Percentiles rank a stretch among this genome's conserved stretches.
Evolutionary conservation across 1,139 yeast genomes (phyloP).

Genomic region (Candida freyschussii): DNA sequence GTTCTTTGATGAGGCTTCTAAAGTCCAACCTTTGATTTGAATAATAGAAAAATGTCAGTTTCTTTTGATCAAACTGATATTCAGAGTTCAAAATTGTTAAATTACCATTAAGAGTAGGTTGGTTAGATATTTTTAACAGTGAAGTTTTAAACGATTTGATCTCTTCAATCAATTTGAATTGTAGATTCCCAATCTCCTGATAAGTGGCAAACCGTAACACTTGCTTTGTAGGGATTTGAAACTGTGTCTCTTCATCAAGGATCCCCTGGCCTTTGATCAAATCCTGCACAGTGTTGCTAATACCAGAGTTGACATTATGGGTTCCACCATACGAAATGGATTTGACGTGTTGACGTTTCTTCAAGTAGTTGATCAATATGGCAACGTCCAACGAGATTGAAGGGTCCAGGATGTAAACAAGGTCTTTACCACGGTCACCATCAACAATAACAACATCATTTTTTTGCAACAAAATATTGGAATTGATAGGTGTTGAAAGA

Average conservation of each 20-base stretch:
- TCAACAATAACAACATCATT: conserved; percentile 91
- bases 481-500: conserved; percentile 55
- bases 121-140: conserved; percentile 23
- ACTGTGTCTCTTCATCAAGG: conserved; percentile 37
- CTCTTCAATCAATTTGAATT: conserved; percentile 36
- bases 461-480: conserved; percentile 49
- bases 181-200: conserved; percentile 32
- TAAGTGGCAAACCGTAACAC: conserved; percentile 32
- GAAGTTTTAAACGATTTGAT: conserved; percentile 46
- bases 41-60: conserved; percentile 81
- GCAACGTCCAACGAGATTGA: conserved; percentile 72
- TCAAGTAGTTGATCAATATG: conserved; percentile 70
- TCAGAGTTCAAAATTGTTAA: conserved; percentile 67
- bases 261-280: conserved; percentile 24
- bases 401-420: conserved; percentile 72
- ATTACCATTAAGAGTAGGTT: conserved; percentile 24
- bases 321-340: conserved; percentile 46
- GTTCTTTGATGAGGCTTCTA: conserved; percentile 84
- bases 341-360: conserved; percentile 72
- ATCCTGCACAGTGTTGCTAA: conserved; percentile 22
- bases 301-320: conserved; percentile 6
- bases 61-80: conserved; percentile 92
- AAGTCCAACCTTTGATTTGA: conserved; percentile 80
- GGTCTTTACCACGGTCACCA: conserved; percentile 94
- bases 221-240: conserved; percentile 51